Evolutionary conservation across 176 grass and related monocot genomes (phyloP).

Genomic region (Microstegium vimineum): DNA sequence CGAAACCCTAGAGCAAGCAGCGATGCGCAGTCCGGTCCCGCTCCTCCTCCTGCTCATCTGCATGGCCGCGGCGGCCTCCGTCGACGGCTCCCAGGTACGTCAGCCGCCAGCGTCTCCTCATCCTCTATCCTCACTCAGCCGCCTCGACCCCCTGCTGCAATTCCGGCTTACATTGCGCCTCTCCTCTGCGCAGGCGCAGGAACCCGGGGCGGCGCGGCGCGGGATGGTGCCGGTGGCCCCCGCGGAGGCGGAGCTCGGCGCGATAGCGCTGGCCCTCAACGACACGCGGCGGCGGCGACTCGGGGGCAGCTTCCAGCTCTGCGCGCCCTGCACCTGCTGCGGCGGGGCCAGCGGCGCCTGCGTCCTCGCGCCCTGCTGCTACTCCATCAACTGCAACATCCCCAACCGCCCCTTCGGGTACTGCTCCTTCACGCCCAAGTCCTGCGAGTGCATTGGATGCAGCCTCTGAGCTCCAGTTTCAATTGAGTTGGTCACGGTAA

Average conservation of each 20-base stretch:
- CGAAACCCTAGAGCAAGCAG: conserved; percentile 16
- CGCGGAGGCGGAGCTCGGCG: conserved; percentile 22
- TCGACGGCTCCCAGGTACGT: background rate
- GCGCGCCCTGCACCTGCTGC: conserved; percentile 93
- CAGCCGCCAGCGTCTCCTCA: background rate
- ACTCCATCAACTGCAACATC: conserved; percentile 98
- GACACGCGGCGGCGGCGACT: conserved; percentile 65
- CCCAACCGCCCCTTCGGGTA: conserved; percentile 94
- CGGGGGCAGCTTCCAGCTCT: conserved; percentile 74
- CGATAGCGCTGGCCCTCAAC: conserved; percentile 44
- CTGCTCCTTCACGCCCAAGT: conserved; percentile 88
- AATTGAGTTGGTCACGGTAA: background rate
- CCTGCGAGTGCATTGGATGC: conserved; percentile 71
- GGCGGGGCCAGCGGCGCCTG: conserved; percentile 58
- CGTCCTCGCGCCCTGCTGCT: conserved; percentile 87
- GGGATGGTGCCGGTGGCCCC: conserved; percentile 39
- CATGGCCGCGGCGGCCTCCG: conserved; percentile 19
- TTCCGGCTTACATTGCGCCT: background rate
- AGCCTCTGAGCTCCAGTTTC: conserved; percentile 44
- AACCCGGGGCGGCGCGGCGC: background rate
- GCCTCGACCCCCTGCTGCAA: background rate
- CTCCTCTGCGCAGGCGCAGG: background rate
- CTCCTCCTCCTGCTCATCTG: conserved; percentile 10
- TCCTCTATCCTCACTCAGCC: background rate
- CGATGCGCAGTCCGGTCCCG: conserved; percentile 24